Evolutionary conservation across 2,329 filamentous ascomycete species (phyloP).

Genomic region (Paecilomyces fulvus): DNA sequence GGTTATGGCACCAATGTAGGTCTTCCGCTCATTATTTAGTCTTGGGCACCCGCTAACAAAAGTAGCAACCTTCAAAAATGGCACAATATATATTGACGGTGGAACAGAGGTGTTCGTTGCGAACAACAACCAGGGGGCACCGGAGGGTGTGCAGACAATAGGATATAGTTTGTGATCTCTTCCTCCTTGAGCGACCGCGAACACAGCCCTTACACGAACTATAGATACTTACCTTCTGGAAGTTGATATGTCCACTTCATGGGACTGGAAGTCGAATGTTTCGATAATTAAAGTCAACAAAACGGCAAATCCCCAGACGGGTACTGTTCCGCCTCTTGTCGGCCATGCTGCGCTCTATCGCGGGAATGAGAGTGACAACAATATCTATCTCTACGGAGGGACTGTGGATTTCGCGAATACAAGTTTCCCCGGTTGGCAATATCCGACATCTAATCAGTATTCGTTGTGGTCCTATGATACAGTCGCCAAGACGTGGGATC

Average conservation of each 20-base stretch:
- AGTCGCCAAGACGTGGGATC: conserved; percentile 13
- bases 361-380: conserved; percentile 12
- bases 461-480: conserved; percentile 24
- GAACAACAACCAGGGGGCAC: conserved; percentile 7
- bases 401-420: conserved; percentile 20
- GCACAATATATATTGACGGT: conserved; percentile 21
- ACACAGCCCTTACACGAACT: neutral
- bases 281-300: conserved; percentile 15
- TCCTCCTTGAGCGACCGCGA: neutral
- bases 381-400: conserved; percentile 25
- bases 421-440: conserved; percentile 19
- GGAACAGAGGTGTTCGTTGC: conserved; percentile 18
- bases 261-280: conserved; percentile 21
- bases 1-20: conserved; percentile 21
- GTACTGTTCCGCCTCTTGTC: conserved; percentile 14
- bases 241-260: conserved; percentile 19
- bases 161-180: conserved; percentile 17
- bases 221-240: conserved; percentile 19
- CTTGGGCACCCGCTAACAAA: neutral
- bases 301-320: conserved; percentile 13
- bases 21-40: neutral
- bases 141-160: conserved; percentile 12
- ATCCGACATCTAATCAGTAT: conserved; percentile 16
- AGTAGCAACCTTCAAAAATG: conserved; percentile 20
- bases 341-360: conserved; percentile 21